Conservation (phyloP, 768 basidiomycete genomes). For the Boletales sp. region DNA sequence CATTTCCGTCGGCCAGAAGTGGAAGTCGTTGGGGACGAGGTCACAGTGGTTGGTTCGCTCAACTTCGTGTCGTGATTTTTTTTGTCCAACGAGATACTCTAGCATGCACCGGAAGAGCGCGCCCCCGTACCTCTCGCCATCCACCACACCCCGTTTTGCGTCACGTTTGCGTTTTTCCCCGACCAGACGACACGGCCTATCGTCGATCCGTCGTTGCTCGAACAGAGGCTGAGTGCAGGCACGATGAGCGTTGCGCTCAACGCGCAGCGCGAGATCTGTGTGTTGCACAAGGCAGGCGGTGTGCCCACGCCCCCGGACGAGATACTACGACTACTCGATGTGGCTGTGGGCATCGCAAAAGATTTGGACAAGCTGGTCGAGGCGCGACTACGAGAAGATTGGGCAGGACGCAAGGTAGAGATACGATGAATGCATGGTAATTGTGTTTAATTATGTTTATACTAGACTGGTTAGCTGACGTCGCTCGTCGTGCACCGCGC, state of each 20-base stretch:
- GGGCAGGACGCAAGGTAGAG: conserved; percentile 63
- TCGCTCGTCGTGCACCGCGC: no score
- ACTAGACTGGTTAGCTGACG: no score
- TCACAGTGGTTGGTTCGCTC: conserved; percentile 64
- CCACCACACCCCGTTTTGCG: conserved; percentile 89
- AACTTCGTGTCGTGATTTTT: background rate
- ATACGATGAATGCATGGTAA: conserved; percentile 34
- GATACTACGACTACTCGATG: conserved; percentile 63
- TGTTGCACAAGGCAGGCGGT: conserved; percentile 90
- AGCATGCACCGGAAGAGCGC: conserved; percentile 85
- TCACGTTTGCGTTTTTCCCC: conserved; percentile 91
- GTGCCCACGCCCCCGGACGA: conserved; percentile 53
- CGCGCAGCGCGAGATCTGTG: conserved; percentile 88
- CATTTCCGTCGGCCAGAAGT: conserved; percentile 93
- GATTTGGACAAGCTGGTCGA: conserved; percentile 71
- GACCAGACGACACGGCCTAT: conserved; percentile 41
- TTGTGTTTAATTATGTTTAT: no score
- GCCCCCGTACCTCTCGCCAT: conserved; percentile 90
- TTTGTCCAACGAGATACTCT: conserved; percentile 1
- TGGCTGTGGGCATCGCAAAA: conserved; percentile 50
- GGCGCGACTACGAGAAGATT: conserved; percentile 62
- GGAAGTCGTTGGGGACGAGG: conserved; percentile 89
- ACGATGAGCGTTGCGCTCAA: conserved; percentile 79
- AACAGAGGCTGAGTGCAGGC: conserved; percentile 68
- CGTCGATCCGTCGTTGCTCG: conserved; percentile 82